These are phyloP conservation scores for Aspergillus fumigatiaffinis DNA, from an alignment of 2,329 filamentous ascomycete genomes.

Conservation along the genomic window DNA sequence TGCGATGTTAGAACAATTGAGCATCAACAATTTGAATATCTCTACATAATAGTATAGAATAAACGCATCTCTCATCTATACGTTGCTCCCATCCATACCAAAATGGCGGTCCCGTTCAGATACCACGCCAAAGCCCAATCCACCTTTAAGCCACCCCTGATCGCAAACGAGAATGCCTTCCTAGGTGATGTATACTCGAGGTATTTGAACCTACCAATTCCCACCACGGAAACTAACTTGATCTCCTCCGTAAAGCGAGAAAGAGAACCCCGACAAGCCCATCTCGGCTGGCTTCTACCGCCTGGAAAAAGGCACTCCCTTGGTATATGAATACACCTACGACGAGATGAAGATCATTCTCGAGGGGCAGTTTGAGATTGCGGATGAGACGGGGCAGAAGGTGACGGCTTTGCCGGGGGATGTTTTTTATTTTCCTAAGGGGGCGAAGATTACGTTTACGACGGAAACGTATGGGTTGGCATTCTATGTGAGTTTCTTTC, in stretches of 20 bases:
- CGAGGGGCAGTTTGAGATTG: conserved; percentile 63
- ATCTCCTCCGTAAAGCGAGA: conserved; percentile 39
- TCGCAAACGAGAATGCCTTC: conserved; percentile 65
- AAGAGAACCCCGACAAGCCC: conserved; percentile 55
- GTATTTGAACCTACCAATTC: conserved; percentile 27
- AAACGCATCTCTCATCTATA: background rate
- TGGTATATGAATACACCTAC: conserved; percentile 67
- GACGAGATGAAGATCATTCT: conserved; percentile 73
- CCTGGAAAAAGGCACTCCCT: conserved; percentile 62
- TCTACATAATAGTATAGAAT: background rate
- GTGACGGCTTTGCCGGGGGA: conserved; percentile 60
- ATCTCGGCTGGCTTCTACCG: conserved; percentile 64
- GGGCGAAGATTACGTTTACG: conserved; percentile 62
- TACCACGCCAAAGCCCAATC: conserved; percentile 58
- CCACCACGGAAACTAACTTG: background rate
- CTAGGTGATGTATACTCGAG: conserved; percentile 60
- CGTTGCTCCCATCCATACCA: conserved; percentile 8
- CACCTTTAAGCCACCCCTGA: conserved; percentile 60
- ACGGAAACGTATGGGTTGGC: conserved; percentile 59
- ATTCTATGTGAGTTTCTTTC: conserved; percentile 47
- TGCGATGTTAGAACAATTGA: background rate
- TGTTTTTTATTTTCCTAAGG: conserved; percentile 66
- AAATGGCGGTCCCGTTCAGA: conserved; percentile 42
- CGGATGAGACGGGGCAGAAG: conserved; percentile 58
- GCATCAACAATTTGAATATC: background rate